These are phyloP conservation scores for Scleromitrula shiraiana DNA, from an alignment of 2,329 filamentous ascomycete species.

Conservation along the genomic window DNA sequence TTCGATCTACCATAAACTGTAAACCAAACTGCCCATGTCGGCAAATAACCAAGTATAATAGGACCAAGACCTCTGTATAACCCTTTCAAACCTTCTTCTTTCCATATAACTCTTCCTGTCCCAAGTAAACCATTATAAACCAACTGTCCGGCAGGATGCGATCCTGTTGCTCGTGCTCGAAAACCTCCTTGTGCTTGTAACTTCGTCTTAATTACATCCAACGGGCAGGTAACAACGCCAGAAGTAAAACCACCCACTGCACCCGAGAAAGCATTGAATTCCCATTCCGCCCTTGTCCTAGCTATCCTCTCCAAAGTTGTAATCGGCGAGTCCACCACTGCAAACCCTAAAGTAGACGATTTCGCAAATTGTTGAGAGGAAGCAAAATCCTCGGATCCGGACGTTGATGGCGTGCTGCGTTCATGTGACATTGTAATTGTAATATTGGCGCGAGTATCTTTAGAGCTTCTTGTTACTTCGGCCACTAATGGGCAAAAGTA, in stretches of 20 bases:
- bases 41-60: conserved; percentile 90
- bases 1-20: conserved; percentile 92
- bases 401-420: conserved; percentile 32
- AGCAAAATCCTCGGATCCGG: conserved; percentile 24
- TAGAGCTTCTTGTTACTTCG: conserved; percentile 27
- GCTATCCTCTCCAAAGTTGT: conserved; percentile 50
- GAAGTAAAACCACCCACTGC: conserved; percentile 87
- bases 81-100: conserved; percentile 78
- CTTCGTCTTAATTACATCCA: conserved; percentile 99
- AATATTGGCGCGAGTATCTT: conserved; percentile 30
- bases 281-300: conserved; percentile 46
- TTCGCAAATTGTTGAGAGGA: conserved; percentile 15
- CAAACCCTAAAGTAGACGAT: conserved; percentile 12
- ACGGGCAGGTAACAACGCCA: conserved; percentile 88
- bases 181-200: conserved; percentile 92
- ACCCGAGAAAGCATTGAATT: conserved; percentile 78
- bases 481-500: not conserved
- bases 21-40: conserved; percentile 97
- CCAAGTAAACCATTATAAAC: conserved; percentile 83
- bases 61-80: conserved; percentile 91
- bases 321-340: conserved; percentile 19
- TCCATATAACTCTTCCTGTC: conserved; percentile 78
- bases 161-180: conserved; percentile 25
- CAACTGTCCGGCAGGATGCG: conserved; percentile 34
- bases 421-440: conserved; percentile 37